Conservation (phyloP, 2,329 filamentous ascomycete genomes). For the Tolypocladium endophyticum region DNA sequence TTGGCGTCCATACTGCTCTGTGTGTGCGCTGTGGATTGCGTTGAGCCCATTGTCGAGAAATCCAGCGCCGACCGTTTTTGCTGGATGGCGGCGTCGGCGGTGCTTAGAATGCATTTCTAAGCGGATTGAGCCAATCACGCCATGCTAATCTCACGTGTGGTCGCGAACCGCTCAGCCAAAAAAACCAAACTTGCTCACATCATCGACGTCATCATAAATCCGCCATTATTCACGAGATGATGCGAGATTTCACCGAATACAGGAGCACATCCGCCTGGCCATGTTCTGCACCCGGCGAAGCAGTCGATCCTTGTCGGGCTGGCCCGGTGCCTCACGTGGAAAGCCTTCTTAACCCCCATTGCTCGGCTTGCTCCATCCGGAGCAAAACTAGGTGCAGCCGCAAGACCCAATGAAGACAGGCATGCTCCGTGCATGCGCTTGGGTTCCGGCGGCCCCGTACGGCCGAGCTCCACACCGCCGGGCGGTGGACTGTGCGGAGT, state of each 20-base stretch:
- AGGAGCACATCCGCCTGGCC: neutral
- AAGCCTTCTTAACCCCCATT: neutral
- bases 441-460: neutral
- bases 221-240: neutral
- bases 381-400: neutral
- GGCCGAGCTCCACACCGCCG: neutral
- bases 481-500: neutral
- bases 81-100: slow-evolving; percentile 7
- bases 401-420: neutral
- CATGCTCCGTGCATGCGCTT: neutral
- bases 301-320: neutral
- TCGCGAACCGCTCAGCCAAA: slow-evolving; percentile 10
- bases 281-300: neutral
- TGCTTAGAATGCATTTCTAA: neutral
- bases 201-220: neutral
- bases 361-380: neutral
- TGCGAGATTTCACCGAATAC: neutral
- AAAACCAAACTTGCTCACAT: neutral
- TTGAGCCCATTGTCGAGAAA: neutral
- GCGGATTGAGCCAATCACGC: neutral
- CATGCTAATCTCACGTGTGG: slow-evolving; percentile 14
- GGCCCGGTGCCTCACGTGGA: neutral
- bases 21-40: neutral
- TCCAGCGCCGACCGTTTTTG: slow-evolving; percentile 6
- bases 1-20: slow-evolving; percentile 22